Base-by-base conservation (phyloP, 2,329 filamentous ascomycete genomes). In the Aspergillus vadensis region DNA sequence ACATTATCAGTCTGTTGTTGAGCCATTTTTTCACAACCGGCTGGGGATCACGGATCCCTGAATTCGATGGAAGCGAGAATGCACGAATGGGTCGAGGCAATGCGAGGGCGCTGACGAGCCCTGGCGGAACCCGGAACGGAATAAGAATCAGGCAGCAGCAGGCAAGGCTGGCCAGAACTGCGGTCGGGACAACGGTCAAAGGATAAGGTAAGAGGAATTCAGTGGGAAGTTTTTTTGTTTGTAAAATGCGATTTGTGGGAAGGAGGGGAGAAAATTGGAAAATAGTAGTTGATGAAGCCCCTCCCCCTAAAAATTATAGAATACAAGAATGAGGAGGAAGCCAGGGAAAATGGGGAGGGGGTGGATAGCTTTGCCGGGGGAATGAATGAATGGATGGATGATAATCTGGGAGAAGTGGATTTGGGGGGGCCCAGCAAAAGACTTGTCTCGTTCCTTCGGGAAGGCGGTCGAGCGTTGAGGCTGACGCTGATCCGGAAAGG, bases 1-100 rank as follows among this genome's bases (percentile, higher is more conserved):
- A 79, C 77, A 76, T 78, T 77, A 59, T 77, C 74, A 57, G 69
- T 69, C 60, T 74, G 72, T 65, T 76, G 73, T 68, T 76, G 76
- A 59, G 74, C 72, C 76, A 79, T 77, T 60, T 59, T 69, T 69
- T 58, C 55, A 63, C 63, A 39, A 63, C 56, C 25, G 55, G 39
- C 38, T 47, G 21, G 44, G 44, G 23, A 49, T 56, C 41, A 17
- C 52, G 19, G 54, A 23, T 44, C 44, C 51, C 55, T 57, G 54
- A 51, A 17, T 39, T 39, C 49, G 58, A 62, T 57, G 60, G 60
- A 63, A 60, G 61, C 44, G 51, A 58, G 56, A 41, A 43, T 17
- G 57, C 38, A 55, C 53, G 53, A 44, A 55, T 44, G 23, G 48
- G 39, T 36, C 50, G 58, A 55, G 51, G 58, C 39, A 58, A 58